phyloP scores from a whole-genome alignment of 2,329 filamentous ascomycete genomes.

The Fusarium concolor region DNA sequence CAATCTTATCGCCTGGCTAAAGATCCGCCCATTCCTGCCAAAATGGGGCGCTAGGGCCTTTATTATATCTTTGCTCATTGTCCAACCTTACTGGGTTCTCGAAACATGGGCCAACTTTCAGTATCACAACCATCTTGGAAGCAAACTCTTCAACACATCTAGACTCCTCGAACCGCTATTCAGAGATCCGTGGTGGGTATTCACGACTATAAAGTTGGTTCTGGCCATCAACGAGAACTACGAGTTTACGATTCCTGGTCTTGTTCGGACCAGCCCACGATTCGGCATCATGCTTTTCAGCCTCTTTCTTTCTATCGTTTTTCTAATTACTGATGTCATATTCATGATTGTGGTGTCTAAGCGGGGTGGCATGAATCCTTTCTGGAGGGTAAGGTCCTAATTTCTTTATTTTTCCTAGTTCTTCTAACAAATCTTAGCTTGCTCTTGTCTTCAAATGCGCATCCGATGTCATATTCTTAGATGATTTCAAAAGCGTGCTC shows the following conservation, averaged over 20 bases:
- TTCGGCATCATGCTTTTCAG: conserved; percentile 33
- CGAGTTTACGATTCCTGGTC: conserved; percentile 22
- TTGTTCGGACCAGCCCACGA: conserved; percentile 17
- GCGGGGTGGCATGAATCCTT: conserved; percentile 25
- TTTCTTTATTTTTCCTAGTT: accelerated
- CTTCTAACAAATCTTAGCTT: conserved; percentile 2
- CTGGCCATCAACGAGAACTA: conserved; percentile 32
- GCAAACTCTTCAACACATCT: conserved; percentile 10
- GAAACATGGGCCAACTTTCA: conserved; percentile 35
- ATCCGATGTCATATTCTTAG: conserved; percentile 29
- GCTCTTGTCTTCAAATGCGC: conserved; percentile 31
- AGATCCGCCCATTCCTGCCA: conserved; percentile 23
- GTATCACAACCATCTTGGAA: conserved; percentile 28
- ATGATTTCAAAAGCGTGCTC: conserved; percentile 30
- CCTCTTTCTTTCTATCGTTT: conserved; percentile 18
- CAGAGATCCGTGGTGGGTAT: conserved; percentile 33
- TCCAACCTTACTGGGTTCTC: conserved; percentile 28
- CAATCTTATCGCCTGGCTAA: conserved; percentile 31
- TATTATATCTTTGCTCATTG: conserved; percentile 17
- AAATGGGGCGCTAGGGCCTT: conserved; percentile 23
- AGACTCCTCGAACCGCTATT: conserved; percentile 20
- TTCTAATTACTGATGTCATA: conserved; percentile 21
- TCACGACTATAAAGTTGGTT: conserved; percentile 22
- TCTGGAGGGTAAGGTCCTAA: conserved; percentile 21
- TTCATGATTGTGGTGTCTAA: conserved; percentile 33